These are phyloP conservation scores for Malassezia japonica DNA, from an alignment of 1,284 basidiomycete species.

Conservation along the genomic window DNA sequence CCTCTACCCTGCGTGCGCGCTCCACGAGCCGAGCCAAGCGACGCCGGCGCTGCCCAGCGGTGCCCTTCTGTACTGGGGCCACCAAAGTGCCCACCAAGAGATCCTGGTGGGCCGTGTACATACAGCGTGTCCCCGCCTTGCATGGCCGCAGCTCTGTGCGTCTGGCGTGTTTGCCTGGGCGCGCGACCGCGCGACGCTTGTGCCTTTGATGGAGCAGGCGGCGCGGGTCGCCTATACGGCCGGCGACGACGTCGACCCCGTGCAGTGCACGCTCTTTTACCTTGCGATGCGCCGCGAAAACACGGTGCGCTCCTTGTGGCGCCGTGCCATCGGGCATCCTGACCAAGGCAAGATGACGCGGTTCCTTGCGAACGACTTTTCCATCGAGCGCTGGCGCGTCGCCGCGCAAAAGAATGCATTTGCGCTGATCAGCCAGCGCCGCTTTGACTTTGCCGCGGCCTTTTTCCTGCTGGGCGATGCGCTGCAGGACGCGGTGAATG, in stretches of 20 bases:
- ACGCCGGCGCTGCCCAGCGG: not conserved
- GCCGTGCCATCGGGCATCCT: conserved; percentile 84
- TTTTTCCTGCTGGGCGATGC: conserved; percentile 89
- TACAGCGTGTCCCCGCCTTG: not conserved
- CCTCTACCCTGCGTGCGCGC: not conserved
- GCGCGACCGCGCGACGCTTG: not conserved
- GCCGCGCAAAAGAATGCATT: conserved; percentile 95
- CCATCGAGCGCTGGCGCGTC: conserved; percentile 71
- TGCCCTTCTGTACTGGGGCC: conserved; percentile 6
- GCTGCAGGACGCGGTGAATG: conserved; percentile 79
- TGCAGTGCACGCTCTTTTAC: conserved; percentile 79
- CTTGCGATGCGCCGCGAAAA: conserved; percentile 86
- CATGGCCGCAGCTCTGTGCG: not conserved
- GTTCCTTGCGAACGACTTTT: conserved; percentile 86
- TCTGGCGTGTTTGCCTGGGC: conserved; percentile 11
- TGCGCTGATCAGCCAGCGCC: conserved; percentile 61
- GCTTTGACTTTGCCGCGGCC: conserved; percentile 64
- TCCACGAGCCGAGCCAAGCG: not conserved
- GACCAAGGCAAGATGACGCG: conserved; percentile 83
- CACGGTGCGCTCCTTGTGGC: conserved; percentile 86
- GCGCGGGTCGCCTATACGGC: conserved; percentile 85
- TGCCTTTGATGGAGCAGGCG: conserved; percentile 58
- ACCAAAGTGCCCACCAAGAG: not conserved
- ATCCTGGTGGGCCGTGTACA: conserved; percentile 2
- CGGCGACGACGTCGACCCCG: conserved; percentile 61